Percentiles rank a stretch among this genome's conserved stretches.
Conservation (phyloP, 345 rosid genomes). For the Citrus unshiu region DNA sequence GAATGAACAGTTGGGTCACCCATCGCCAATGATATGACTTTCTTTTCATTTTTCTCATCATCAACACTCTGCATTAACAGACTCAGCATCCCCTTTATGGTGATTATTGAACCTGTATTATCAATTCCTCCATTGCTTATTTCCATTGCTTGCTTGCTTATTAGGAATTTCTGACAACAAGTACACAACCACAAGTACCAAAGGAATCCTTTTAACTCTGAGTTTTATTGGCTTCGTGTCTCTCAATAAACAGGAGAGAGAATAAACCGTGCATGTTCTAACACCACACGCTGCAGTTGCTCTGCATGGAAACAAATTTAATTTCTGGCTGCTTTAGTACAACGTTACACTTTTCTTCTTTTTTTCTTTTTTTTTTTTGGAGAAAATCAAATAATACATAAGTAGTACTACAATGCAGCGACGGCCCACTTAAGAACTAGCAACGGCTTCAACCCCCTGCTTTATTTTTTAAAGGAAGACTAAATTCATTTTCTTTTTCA, state of each 20-base stretch:
- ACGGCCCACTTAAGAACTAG: too few species aligned
- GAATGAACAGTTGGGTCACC: constrained; percentile 90
- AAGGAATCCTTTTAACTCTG: too few species aligned
- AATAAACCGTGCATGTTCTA: background rate
- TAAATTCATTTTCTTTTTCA: too few species aligned
- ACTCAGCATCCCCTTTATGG: constrained; percentile 79
- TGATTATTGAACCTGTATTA: constrained; percentile 38
- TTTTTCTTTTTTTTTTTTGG: too few species aligned
- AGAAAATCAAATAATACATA: too few species aligned
- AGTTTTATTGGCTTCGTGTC: background rate
- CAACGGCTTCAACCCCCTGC: too few species aligned
- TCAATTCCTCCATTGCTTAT: constrained; percentile 32
- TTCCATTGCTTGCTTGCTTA: constrained; percentile 11
- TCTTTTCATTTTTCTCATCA: constrained; percentile 37
- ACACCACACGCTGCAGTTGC: background rate
- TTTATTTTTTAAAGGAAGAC: too few species aligned
- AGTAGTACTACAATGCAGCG: too few species aligned
- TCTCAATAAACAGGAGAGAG: background rate
- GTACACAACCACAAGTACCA: too few species aligned
- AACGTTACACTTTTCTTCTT: background rate
- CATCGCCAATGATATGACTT: constrained; percentile 71
- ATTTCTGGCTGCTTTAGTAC: background rate
- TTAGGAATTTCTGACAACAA: too few species aligned
- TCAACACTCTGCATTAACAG: constrained; percentile 53
- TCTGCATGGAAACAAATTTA: constrained; percentile 1